Conservation (phyloP, 352 stramenopile species). For the Phytopythium aichiense region DNA sequence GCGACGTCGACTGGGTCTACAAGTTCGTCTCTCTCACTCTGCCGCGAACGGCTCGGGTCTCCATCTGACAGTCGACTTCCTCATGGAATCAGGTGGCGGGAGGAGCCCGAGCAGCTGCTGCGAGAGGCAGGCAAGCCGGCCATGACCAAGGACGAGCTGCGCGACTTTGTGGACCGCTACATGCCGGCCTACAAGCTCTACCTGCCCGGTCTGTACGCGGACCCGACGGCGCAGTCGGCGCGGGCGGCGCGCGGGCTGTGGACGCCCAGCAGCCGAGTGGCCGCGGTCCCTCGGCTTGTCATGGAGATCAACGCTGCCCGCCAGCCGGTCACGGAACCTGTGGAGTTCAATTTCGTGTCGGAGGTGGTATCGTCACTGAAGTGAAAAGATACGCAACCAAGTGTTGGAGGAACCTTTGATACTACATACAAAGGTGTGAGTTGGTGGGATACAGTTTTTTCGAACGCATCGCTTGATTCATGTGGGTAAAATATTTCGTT, state of each 20-base stretch:
- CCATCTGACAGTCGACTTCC: too few species aligned
- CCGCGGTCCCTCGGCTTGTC: slow-evolving; percentile 40
- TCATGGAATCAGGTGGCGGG: slow-evolving; percentile 51
- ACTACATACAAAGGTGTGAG: too few species aligned
- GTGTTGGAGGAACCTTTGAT: neutral
- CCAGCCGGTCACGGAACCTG: slow-evolving; percentile 25
- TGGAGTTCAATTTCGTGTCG: slow-evolving; percentile 55
- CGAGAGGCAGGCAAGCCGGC: slow-evolving; percentile 53
- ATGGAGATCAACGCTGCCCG: slow-evolving; percentile 50
- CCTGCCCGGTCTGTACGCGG: slow-evolving; percentile 50
- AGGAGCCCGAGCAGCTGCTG: slow-evolving; percentile 72
- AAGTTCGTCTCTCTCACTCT: slow-evolving; percentile 30
- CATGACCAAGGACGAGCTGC: slow-evolving; percentile 58
- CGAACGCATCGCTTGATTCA: neutral
- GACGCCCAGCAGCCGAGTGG: slow-evolving; percentile 16
- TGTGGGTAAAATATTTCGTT: too few species aligned
- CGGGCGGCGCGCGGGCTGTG: neutral
- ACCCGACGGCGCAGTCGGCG: slow-evolving; percentile 14
- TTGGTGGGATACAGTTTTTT: neutral
- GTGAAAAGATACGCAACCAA: neutral
- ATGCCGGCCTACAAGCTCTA: slow-evolving; percentile 83
- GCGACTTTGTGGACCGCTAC: slow-evolving; percentile 86
- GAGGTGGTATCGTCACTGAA: neutral
- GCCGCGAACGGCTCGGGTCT: too few species aligned
- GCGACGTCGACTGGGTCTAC: slow-evolving; percentile 78